These are phyloP conservation scores for Blastosporella zonata DNA, from an alignment of 1,284 basidiomycete genomes.

Conservation along the genomic window DNA sequence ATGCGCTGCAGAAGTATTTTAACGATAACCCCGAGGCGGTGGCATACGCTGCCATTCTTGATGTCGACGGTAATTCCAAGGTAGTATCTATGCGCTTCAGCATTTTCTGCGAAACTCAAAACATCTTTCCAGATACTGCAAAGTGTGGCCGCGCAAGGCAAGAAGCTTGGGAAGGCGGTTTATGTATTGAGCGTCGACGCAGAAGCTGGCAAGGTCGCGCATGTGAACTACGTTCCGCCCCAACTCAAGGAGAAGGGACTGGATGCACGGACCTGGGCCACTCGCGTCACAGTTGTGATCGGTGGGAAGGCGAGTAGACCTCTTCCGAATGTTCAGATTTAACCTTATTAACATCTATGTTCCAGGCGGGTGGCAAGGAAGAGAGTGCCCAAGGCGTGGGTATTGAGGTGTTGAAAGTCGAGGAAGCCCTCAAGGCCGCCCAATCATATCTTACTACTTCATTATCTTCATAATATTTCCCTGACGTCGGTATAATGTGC, in stretches of 20 bases:
- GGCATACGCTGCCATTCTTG: conserved; percentile 68
- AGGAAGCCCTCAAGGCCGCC: conserved; percentile 69
- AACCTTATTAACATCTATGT: conserved; percentile 11
- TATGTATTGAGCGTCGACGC: conserved; percentile 86
- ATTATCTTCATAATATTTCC: conserved; percentile 7
- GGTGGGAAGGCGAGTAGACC: conserved; percentile 76
- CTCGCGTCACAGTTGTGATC: conserved; percentile 70
- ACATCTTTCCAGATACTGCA: conserved; percentile 62
- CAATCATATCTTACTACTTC: conserved; percentile 37
- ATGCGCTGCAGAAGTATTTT: conserved; percentile 72
- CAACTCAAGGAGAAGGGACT: conserved; percentile 59
- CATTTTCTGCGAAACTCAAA: conserved; percentile 2
- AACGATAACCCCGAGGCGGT: conserved; percentile 69
- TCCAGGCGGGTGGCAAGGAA: conserved; percentile 87
- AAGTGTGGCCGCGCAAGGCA: conserved; percentile 71
- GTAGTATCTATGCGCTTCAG: conserved; percentile 32
- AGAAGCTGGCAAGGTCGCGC: conserved; percentile 75
- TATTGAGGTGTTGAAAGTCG: conserved; percentile 57
- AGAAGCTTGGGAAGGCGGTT: conserved; percentile 78
- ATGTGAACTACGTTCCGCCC: conserved; percentile 83
- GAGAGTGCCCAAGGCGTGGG: conserved; percentile 89
- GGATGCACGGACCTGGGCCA: conserved; percentile 83
- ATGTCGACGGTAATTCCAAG: conserved; percentile 81
- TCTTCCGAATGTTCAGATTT: background rate
- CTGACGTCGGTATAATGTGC: background rate